Base-by-base conservation (phyloP, 2,329 filamentous ascomycete species). In the Emmonsiellopsis sp. region DNA sequence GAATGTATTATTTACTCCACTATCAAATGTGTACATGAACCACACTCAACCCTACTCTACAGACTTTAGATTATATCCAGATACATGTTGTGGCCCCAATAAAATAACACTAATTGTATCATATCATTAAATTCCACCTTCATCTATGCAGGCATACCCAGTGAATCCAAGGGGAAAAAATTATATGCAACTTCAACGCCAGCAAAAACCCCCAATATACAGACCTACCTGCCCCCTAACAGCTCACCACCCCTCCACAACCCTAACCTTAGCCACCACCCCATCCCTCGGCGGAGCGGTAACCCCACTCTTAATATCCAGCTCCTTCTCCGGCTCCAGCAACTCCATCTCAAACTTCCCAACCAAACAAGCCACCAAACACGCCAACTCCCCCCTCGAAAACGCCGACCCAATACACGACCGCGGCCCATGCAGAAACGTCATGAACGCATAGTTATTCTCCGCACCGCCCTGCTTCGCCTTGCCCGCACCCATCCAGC, bases 381-480 rank as follows among this genome's bases (percentile, higher is more conserved):
- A 92, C 7, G 88, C 88, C 69, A 95, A 87, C 74, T 96, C 92
- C 0, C 85, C 82, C 65, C 83, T 85, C 0, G 91, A 87, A 70
- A 95, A 95, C 2, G 77, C 76, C 68, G 84, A 80, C 0, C 90
- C 91, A 60, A 95, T 95, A 65, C 91, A 95, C 63, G 85, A 87
- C 51, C 90, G 75, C 2, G 90, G 89, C 0, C 91, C 91, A 65
- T 95, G 88, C 55, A 95, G 68, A 70, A 95, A 95, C 0, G 88
- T 92, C 70, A 92, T 66, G 62, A 86, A 84, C 0, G 84, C 80
- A 65, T 86, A 95, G 68, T 92, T 93, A 59, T 79, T 88, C 13
- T 77, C 74, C 1, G 88, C 85, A 7, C 87, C 87, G 6, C 88
- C 88, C 4, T 34, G 11, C 53, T 83, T 83, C 4, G 74, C 74